phyloP scores from a whole-genome alignment of 2,329 filamentous ascomycete genomes.

The Fusarium nodosum region DNA sequence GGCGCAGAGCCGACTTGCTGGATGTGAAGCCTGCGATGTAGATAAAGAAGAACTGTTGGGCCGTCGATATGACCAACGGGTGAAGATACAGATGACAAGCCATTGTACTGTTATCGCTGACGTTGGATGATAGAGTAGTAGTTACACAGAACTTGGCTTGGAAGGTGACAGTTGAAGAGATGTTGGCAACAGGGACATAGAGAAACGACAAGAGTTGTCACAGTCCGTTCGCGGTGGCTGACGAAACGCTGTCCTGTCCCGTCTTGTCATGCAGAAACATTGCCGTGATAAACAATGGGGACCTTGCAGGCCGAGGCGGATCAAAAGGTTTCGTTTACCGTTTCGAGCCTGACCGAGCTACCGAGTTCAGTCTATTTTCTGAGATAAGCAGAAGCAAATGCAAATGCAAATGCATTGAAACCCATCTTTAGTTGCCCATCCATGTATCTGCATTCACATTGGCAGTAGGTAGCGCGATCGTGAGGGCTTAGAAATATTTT shows the following conservation, averaged over 20 bases:
- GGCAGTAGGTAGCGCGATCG: not conserved
- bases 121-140: not conserved
- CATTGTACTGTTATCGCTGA: conserved; percentile 34
- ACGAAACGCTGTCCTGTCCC: not conserved
- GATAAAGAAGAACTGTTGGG: conserved; percentile 44
- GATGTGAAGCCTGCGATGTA: conserved; percentile 42
- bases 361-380: conserved; percentile 11
- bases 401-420: not conserved
- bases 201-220: not conserved
- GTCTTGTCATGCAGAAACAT: not conserved
- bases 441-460: not conserved
- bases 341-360: not conserved
- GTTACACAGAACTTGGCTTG: not conserved
- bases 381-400: conserved; percentile 14
- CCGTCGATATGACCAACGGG: conserved; percentile 37
- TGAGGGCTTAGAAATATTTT: not conserved
- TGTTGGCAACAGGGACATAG: not conserved
- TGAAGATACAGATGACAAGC: conserved; percentile 35
- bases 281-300: not conserved
- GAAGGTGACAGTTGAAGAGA: no score
- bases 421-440: not conserved
- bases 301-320: not conserved
- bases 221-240: not conserved
- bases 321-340: not conserved
- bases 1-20: conserved; percentile 29